Evolutionary conservation across 495 filamentous ascomycete genomes (phyloP), one percentile per base, ranked within the genome.

Genomic region (Niebla homalea): DNA sequence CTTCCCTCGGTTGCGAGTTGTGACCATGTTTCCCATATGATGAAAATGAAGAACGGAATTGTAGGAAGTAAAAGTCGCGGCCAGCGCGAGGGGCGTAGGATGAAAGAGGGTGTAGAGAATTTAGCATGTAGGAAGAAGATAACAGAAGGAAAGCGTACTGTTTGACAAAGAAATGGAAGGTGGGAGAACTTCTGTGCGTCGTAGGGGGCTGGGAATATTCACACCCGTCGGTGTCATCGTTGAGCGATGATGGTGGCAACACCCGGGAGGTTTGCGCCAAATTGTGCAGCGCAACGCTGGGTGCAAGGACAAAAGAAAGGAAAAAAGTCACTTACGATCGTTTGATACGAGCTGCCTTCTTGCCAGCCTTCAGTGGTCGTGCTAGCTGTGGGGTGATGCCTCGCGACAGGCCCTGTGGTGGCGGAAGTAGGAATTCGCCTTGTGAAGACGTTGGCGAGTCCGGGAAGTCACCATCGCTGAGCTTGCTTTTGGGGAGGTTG

Each of bases 291-390:
- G 15, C 21, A 45, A 3, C 26, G 26, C 26, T 32, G 26, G 7
- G 26, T 6, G 12, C 19, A 12, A 36, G 19, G 43, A 50, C n/a
- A 38, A 5, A 29, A 32, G 5, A 19, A 43, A 21, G n/a, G n/a
- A 48, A 43, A 14, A 18, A 1, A 18, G 26, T 19, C 26, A 81
- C 81, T 77, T 69, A 85, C 81, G 81, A 85, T 56, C 69, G 79
- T 68, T 83, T 85, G 52, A 83, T 73, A 41, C 79, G 74, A 50
- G 80, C 70, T 49, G 76, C 70, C 43, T 69, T 73, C 55, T 75
- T 74, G 16, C 64, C 57, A 56, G 70, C 77, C 65, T 80, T 80
- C 51, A 66, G 61, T 32, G 78, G 68, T 36, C 74, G 72, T 37
- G 55, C 59, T 32, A 67, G 59, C 15, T 64, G 67, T 10, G 78